phyloP scores from a whole-genome alignment of 2,329 filamentous ascomycete species.

The Chaetomium sp. region DNA sequence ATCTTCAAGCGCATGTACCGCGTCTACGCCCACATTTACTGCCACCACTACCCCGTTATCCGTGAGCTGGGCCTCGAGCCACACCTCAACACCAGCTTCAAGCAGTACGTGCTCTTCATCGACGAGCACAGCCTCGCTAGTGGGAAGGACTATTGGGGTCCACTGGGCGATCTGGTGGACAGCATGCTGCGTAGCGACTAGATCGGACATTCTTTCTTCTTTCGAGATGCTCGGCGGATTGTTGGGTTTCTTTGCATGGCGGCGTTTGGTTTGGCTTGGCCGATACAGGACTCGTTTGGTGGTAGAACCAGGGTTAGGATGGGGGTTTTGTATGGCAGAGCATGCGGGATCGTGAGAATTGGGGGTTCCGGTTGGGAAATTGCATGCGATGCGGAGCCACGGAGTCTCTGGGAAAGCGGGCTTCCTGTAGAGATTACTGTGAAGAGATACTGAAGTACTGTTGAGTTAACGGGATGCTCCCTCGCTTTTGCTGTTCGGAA shows the following conservation, averaged over 20 bases:
- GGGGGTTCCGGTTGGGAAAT: constrained; percentile 19
- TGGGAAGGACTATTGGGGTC: constrained; percentile 97
- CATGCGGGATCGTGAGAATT: constrained; percentile 27
- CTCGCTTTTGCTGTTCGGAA: background rate
- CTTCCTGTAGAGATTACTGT: constrained; percentile 23
- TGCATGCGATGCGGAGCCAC: constrained; percentile 18
- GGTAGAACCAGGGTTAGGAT: constrained; percentile 12
- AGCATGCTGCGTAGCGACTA: constrained; percentile 95
- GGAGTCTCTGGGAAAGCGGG: constrained; percentile 21
- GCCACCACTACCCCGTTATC: constrained; percentile 97
- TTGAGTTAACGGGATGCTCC: background rate
- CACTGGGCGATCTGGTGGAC: constrained; percentile 91
- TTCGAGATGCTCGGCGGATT: constrained; percentile 22
- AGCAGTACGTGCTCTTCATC: constrained; percentile 98
- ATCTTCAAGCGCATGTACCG: constrained; percentile 99
- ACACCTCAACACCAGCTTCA: constrained; percentile 98
- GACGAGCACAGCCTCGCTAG: constrained; percentile 92
- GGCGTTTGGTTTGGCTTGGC: constrained; percentile 33
- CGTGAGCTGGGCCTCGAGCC: constrained; percentile 93
- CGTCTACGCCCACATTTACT: constrained; percentile 99
- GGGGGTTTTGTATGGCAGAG: constrained; percentile 26
- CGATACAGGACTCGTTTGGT: constrained; percentile 19
- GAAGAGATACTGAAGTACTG: constrained; percentile 16
- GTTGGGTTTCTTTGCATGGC: constrained; percentile 26
- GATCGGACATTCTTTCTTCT: constrained; percentile 10